Base-by-base conservation (phyloP, 2,329 filamentous ascomycete species). In the Aspergillus ruber region DNA sequence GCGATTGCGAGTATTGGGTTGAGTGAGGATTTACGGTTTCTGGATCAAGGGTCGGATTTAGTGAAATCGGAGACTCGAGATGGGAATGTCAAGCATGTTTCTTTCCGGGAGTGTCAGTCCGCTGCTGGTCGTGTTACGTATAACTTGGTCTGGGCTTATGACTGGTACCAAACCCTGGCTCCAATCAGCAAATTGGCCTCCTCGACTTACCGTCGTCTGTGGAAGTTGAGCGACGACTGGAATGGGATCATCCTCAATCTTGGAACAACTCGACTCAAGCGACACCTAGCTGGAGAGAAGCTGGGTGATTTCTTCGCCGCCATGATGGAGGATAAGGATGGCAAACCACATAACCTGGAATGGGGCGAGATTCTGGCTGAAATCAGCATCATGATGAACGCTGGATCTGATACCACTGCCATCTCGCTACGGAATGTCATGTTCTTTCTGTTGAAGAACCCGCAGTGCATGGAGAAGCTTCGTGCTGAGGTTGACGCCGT, bases 361-460 rank as follows among this genome's bases (percentile, higher is more conserved):
- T 77, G 70, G 71, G 78, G 78, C 17, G 79, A 82, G 61, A 76
- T 81, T 6, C 70, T 78, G 0, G 77, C 79, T 2, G 78, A 82
- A 56, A 63, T 78, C 8, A 55, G 47, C 20, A 57, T 62, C 38
- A 58, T 60, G 54, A 56, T 59, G 51, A 75, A 75, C 50, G 77
- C 77, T 0, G 76, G 77, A 1, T 69, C 64, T 0, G 74, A 71
- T 33, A 79, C 76, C 0, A 79, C 76, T 8, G 73, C 68, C 41
- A 75, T 77, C 42, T 66, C 77, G 2, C 66, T 81, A 54, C 69
- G 66, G 12, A 77, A 79, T 46, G 70, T 73, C 18, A 64, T 81
- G 54, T 75, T 73, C 54, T 68, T 72, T 50, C 65, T 82, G 1
- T 57, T 80, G 33, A 71, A 70, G 49, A 67, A 78, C 49, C 74